These are phyloP conservation scores for Mrakia blollopis DNA, from an alignment of 768 basidiomycete genomes.

Conservation along the genomic window DNA sequence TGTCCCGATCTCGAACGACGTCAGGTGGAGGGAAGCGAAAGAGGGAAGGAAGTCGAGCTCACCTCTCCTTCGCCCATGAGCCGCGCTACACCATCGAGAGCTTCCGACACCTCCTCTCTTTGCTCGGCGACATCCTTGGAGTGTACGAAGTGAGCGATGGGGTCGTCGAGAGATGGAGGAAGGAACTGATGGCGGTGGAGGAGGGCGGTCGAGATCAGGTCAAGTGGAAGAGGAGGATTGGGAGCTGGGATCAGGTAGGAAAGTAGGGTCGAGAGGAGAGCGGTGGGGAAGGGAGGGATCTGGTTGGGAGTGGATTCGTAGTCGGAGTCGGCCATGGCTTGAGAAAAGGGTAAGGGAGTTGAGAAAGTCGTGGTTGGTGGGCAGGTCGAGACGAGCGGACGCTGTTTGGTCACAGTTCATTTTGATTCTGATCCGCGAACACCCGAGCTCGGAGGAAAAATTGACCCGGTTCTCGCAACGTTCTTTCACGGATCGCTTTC, in stretches of 20 bases:
- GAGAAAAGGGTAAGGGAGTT: background rate
- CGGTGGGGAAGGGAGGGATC: conserved; percentile 33
- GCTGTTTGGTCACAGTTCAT: background rate
- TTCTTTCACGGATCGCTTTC: background rate
- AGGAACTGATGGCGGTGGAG: conserved; percentile 38
- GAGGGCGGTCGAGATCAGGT: conserved; percentile 36
- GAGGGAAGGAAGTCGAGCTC: background rate
- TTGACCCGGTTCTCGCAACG: background rate
- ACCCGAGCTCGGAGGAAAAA: too few species aligned
- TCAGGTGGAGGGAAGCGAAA: background rate
- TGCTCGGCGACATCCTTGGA: conserved; percentile 27
- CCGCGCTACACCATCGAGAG: conserved; percentile 18
- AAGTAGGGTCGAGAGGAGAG: conserved; percentile 34
- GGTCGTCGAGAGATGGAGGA: conserved; percentile 36
- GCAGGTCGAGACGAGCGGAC: background rate
- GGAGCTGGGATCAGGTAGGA: conserved; percentile 37
- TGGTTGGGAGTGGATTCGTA: background rate
- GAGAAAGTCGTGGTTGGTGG: background rate
- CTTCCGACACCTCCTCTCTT: conserved; percentile 5
- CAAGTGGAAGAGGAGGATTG: conserved; percentile 36
- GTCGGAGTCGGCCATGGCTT: background rate
- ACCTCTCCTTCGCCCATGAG: conserved; percentile 30
- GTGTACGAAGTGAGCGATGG: conserved; percentile 37
- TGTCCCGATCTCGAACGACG: background rate
- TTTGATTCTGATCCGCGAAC: too few species aligned